These are phyloP conservation scores for Phytopythium kandeliae DNA, from an alignment of 352 stramenopile species.

Conservation along the genomic window DNA sequence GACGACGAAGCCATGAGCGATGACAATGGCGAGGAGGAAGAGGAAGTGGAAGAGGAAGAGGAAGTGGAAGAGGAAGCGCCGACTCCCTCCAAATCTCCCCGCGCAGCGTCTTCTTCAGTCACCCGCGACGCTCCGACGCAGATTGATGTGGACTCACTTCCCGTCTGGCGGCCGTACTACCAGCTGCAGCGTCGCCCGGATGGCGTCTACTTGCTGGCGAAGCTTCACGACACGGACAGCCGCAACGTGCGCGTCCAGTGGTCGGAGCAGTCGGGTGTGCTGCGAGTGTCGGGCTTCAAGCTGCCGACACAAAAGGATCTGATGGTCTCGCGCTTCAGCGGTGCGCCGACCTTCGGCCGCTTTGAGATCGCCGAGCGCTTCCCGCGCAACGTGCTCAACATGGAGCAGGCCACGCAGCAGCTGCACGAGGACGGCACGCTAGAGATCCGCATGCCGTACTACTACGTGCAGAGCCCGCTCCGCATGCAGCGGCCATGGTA, in stretches of 20 bases:
- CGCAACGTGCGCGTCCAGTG: slow-evolving; percentile 37
- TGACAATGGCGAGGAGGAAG: slow-evolving; percentile 11
- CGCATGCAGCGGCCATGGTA: slow-evolving; percentile 29
- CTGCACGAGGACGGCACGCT: slow-evolving; percentile 39
- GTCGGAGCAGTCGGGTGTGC: slow-evolving; percentile 26
- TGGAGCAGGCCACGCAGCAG: slow-evolving; percentile 50
- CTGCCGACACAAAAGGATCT: slow-evolving; percentile 53
- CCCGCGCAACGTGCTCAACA: slow-evolving; percentile 30
- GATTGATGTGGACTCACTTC: slow-evolving; percentile 26
- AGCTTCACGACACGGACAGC: slow-evolving; percentile 19
- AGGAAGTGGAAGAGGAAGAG: slow-evolving; percentile 8
- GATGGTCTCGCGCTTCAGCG: slow-evolving; percentile 43
- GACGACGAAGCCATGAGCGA: slow-evolving; percentile 1
- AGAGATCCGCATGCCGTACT: slow-evolving; percentile 55
- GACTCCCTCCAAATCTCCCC: neutral
- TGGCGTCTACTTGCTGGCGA: slow-evolving; percentile 36
- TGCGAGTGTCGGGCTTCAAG: slow-evolving; percentile 46
- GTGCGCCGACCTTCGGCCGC: slow-evolving; percentile 49
- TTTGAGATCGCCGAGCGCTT: slow-evolving; percentile 63
- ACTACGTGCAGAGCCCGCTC: slow-evolving; percentile 20
- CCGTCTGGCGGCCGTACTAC: slow-evolving; percentile 57
- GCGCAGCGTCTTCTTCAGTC: neutral
- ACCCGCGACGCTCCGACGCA: neutral
- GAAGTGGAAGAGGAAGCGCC: slow-evolving; percentile 13
- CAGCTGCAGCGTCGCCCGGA: slow-evolving; percentile 41